Evolutionary conservation across 2,329 filamentous ascomycete species (phyloP), one percentile per base, ranked within the genome.

Genomic region (Aspergillus phoenicis): DNA sequence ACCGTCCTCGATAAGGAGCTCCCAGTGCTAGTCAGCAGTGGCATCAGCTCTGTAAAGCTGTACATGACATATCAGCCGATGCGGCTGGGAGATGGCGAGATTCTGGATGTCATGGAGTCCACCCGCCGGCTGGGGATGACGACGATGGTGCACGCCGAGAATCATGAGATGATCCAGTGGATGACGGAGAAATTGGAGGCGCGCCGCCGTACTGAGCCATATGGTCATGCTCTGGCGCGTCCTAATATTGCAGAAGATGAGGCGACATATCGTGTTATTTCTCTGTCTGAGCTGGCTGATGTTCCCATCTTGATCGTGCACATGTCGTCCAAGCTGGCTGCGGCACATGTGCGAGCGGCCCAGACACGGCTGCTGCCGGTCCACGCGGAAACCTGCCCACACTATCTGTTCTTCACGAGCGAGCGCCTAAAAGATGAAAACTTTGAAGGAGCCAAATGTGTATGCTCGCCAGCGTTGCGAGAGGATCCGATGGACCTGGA

Each of bases 341-440:
- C 82, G 10, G 70, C 74, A 4, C 80, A 82, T 62, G 81, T 85
- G 56, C 78, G 81, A 24, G 70, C 76, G 17, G 84, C 84, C 0
- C 83, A 86, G 67, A 80, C 79, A 8, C 70, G 79, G 7, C 78
- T 82, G 2, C 74, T 85, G 8, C 83, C 84, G 0, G 77, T 86
- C 36, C 82, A 84, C 64, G 84, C 82, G 3, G 83, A 86, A 70
- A 86, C 84, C 1, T 86, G 84, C 67, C 84, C 84, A 3, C 84
- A 86, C 59, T 86, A 87, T 64, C 77, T 86, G 26, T 83, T 83
- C 63, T 74, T 86, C 20, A 82, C 82, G 1, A 79, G 80, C 22
- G 74, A 78, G n/a, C 72, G 79, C 57, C 71, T 84, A 8, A 77
- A 78, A 45, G 75, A 75, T 5, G 75, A 73, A 0, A 74, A 75